phyloP scores from a whole-genome alignment of 192 early-diverging fungal species.

The Backusella sp. region DNA sequence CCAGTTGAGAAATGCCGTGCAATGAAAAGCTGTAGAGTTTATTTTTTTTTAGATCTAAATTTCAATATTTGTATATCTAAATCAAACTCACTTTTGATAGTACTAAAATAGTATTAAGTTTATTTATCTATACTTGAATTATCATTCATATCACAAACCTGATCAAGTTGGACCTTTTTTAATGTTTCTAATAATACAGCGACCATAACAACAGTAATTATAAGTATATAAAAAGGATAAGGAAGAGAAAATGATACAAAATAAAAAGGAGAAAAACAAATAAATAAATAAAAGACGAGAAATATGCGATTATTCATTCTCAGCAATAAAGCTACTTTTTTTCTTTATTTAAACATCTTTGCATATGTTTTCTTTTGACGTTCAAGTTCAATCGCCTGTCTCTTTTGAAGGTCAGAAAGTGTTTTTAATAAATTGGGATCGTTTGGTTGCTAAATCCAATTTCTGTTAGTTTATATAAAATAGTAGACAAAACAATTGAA shows the following conservation, averaged over 20 bases:
- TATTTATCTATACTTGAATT: neutral
- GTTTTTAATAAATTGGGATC: neutral
- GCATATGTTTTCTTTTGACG: neutral
- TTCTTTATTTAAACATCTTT: neutral
- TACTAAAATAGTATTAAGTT: conserved; percentile 34
- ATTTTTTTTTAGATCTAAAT: neutral
- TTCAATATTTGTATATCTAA: neutral
- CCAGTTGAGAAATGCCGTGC: conserved; percentile 56
- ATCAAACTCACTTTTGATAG: conserved; percentile 44
- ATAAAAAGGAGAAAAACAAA: neutral
- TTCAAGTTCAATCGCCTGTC: neutral
- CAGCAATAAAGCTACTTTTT: neutral
- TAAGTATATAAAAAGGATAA: neutral
- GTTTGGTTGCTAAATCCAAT: neutral
- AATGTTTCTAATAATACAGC: conserved; percentile 64
- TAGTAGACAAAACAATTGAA: neutral
- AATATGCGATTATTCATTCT: neutral
- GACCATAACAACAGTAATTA: conserved; percentile 14
- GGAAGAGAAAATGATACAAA: neutral
- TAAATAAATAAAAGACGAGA: neutral
- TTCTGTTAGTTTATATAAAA: too few species aligned
- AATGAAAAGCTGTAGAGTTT: conserved; percentile 50
- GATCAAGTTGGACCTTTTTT: conserved; percentile 60
- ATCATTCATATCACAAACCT: conserved; percentile 30
- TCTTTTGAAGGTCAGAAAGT: neutral